Evolutionary conservation across 805 yeast genomes (phyloP), one percentile per base, ranked within the genome.

Genomic region (Saccharomyces eubayanus): DNA sequence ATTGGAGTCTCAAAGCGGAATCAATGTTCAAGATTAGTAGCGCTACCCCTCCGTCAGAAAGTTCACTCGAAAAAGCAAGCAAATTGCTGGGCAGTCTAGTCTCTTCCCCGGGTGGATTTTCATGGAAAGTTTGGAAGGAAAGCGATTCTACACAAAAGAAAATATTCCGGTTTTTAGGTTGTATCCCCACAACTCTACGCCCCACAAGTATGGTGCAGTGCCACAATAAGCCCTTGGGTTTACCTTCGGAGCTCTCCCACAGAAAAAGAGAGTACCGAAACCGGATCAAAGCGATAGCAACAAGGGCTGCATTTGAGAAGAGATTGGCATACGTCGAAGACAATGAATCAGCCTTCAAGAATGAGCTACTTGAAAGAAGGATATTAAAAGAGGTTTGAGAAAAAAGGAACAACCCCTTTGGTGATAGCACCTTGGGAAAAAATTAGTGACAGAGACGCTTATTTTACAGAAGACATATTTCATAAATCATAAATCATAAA

Each of bases 281-380:
- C 30, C 51, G 60, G 30, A 59, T 62, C n/a, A 49, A 57, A 28
- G 52, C 52, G 16, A 57, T 62, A 36, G 68, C 71, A 0, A 24
- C 66, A 5, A 59, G 60, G 36, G 62, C 56, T 52, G 66, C 63
- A 55, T 65, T 71, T 67, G 55, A 59, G 12, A 60, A 67, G 29
- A 62, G 71, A 50, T 47, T 60, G 4, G 58, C 62, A 2, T 67
- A 66, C 49, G 62, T 62, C 2, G 51, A 61, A 14, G 63, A 67
- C 30, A 59, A 55, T 8, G 60, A 59, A 48, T 46, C 28, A 2
- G 66, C 67, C 3, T 47, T 69, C 27, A 61, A 60, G 46, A 51
- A 56, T 4, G 69, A 65, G 24, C 55, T 66, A n/a, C 46, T 47
- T 6, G 53, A 56, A 9, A 59, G 71, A 48, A 47, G 43, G 1